phyloP scores from a whole-genome alignment of 1,284 basidiomycete species.

The Apiotrichum laibachii region DNA sequence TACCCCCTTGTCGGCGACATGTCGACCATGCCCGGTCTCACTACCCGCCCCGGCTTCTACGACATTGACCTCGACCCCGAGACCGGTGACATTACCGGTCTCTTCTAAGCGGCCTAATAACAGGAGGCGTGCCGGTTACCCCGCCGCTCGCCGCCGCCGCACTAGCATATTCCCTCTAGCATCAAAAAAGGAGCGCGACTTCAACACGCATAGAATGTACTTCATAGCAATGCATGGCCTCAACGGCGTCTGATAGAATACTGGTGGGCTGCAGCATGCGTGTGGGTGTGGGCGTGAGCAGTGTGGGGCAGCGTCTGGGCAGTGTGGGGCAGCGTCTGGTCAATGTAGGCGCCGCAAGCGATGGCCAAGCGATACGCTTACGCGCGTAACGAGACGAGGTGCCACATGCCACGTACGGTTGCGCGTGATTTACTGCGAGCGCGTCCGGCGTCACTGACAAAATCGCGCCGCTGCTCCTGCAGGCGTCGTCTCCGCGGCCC shows the following conservation, averaged over 20 bases:
- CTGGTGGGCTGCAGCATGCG: too few relatives aligned
- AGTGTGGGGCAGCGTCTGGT: too few relatives aligned
- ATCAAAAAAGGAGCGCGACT: not conserved
- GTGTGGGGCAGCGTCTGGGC: too few relatives aligned
- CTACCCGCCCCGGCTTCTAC: conserved; percentile 77
- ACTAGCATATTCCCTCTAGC: not conserved
- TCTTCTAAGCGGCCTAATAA: conserved; percentile 41
- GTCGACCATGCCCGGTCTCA: conserved; percentile 97
- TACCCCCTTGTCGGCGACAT: conserved; percentile 93
- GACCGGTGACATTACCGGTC: conserved; percentile 50
- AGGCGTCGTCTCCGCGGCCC: too few relatives aligned
- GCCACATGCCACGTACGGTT: too few relatives aligned
- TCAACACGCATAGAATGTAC: conserved; percentile 2
- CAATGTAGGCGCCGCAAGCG: too few relatives aligned
- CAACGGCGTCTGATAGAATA: not conserved
- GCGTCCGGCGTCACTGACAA: too few relatives aligned
- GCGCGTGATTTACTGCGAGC: too few relatives aligned
- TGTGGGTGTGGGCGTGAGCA: too few relatives aligned
- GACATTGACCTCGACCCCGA: conserved; percentile 56
- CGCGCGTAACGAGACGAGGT: too few relatives aligned
- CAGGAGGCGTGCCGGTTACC: not conserved
- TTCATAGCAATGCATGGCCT: not conserved
- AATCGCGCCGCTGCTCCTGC: too few relatives aligned
- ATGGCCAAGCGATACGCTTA: too few relatives aligned
- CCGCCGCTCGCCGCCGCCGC: not conserved